Evolutionary conservation across 768 basidiomycete species (phyloP).

Genomic region (Termitomyces heimii): DNA sequence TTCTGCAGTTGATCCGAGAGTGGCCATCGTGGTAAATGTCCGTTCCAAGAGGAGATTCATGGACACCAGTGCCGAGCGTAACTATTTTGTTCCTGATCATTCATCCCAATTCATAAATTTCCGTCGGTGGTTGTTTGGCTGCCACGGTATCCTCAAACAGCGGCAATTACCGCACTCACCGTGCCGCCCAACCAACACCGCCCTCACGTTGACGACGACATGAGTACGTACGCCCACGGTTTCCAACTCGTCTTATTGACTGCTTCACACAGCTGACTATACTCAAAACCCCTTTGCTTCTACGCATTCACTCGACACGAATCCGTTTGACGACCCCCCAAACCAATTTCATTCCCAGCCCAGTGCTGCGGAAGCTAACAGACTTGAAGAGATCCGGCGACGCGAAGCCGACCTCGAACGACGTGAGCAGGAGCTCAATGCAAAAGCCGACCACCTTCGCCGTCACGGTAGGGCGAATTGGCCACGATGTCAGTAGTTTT

Average conservation of each 20-base stretch:
- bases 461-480: conserved; percentile 87
- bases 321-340: conserved; percentile 85
- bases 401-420: conserved; percentile 80
- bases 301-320: conserved; percentile 76
- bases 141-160: conserved; percentile 9
- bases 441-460: conserved; percentile 64
- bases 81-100: background rate
- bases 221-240: background rate
- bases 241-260: background rate
- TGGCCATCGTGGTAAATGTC: background rate
- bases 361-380: conserved; percentile 28
- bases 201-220: conserved; percentile 14
- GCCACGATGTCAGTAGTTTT: conserved; percentile 68
- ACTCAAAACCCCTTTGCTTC: conserved; percentile 82
- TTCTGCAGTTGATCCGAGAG: background rate
- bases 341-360: conserved; percentile 21
- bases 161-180: conserved; percentile 16
- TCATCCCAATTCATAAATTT: background rate
- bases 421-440: conserved; percentile 68
- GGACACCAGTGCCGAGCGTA: background rate
- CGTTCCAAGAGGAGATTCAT: background rate
- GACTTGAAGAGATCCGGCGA: conserved; percentile 61
- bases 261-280: conserved; percentile 22
- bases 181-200: conserved; percentile 1
- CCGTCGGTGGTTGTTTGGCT: conserved; percentile 13